These are phyloP conservation scores for Scedosporium apiospermum DNA, from an alignment of 2,329 filamentous ascomycete genomes.

Conservation along the genomic window DNA sequence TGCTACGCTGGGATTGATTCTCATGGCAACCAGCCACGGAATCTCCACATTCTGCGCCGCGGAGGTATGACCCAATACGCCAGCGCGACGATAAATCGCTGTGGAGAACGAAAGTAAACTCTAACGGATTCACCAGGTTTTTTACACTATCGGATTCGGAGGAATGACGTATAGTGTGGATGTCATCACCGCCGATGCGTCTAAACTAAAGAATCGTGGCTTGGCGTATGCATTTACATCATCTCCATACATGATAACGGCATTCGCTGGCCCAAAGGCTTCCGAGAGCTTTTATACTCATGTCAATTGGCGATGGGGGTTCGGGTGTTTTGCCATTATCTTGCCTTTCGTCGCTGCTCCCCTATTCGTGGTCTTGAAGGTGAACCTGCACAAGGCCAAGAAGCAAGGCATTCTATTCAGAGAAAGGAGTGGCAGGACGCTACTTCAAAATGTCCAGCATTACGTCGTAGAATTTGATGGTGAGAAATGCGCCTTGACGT, in stretches of 20 bases:
- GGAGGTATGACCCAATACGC: not conserved
- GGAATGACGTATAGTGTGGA: constrained; percentile 51
- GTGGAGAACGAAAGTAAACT: not conserved
- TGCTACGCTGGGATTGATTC: constrained; percentile 44
- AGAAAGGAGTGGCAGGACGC: constrained; percentile 23
- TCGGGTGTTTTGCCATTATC: constrained; percentile 53
- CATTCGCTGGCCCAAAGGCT: constrained; percentile 27
- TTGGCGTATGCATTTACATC: constrained; percentile 49
- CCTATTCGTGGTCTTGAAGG: constrained; percentile 44
- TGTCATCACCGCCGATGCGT: constrained; percentile 60
- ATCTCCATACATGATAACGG: constrained; percentile 18
- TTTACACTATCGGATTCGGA: constrained; percentile 55
- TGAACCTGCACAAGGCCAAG: constrained; percentile 48
- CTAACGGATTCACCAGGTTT: constrained; percentile 34
- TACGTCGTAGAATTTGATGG: constrained; percentile 50
- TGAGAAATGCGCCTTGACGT: not conserved
- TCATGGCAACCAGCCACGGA: constrained; percentile 54
- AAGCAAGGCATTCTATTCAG: constrained; percentile 35
- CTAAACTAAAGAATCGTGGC: constrained; percentile 49
- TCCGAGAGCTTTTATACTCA: constrained; percentile 19
- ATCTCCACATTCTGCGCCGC: constrained; percentile 41
- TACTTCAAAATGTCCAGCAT: constrained; percentile 22
- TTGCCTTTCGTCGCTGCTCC: constrained; percentile 53
- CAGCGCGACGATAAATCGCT: not conserved
- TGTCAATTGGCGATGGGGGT: constrained; percentile 31